phyloP scores from a whole-genome alignment of 23 red algal genomes.

The Agarophyton chilense region DNA sequence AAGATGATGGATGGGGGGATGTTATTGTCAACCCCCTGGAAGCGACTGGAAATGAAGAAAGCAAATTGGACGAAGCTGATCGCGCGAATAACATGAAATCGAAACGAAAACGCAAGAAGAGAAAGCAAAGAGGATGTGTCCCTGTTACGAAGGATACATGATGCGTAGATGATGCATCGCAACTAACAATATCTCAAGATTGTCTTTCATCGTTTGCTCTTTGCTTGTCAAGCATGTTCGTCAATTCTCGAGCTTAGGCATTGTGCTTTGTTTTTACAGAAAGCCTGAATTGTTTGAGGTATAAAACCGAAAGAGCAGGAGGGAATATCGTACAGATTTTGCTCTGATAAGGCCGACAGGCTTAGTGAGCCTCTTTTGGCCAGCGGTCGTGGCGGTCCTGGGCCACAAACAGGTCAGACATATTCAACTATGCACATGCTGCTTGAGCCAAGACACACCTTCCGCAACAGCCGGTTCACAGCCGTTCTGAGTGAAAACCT shows the following conservation, averaged over 20 bases:
- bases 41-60: neutral
- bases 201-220: no score
- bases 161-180: neutral
- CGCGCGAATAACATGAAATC: neutral
- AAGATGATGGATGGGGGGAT: neutral
- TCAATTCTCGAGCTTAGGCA: no score
- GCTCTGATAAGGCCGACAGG: no score
- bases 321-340: no score
- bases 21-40: neutral
- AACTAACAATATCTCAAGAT: neutral
- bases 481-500: constrained; percentile 49
- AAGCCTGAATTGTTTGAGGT: no score
- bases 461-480: constrained; percentile 39
- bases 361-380: no score
- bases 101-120: constrained; percentile 21
- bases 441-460: constrained; percentile 39
- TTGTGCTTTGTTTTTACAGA: no score
- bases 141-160: neutral
- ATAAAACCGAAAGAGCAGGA: no score
- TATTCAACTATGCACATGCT: neutral
- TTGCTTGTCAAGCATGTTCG: no score
- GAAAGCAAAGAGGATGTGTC: neutral
- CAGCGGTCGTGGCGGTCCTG: no score
- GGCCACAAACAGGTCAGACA: no score
- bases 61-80: neutral